Evolutionary conservation across 352 stramenopile species (phyloP).

Genomic region (Pythium biforme): DNA sequence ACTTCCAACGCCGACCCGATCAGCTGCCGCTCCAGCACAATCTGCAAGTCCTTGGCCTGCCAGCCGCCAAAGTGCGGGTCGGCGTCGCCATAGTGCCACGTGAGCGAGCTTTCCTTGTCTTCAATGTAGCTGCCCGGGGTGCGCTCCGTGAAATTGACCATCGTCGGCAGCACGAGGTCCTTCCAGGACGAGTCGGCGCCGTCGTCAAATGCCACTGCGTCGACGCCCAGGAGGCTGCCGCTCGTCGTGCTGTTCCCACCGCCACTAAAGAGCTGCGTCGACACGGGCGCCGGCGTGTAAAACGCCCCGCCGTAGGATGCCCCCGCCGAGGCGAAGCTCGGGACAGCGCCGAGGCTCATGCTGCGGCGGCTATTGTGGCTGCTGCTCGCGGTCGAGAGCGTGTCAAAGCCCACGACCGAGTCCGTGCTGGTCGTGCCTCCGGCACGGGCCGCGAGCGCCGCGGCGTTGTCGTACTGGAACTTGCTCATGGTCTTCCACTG

Average conservation of each 20-base stretch:
- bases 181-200: constrained; percentile 65
- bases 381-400: constrained; percentile 9
- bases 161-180: constrained; percentile 67
- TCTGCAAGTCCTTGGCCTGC: constrained; percentile 90
- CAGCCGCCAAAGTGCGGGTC: constrained; percentile 78
- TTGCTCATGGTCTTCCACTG: constrained; percentile 86
- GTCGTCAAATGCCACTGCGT: constrained; percentile 18
- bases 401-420: constrained; percentile 5
- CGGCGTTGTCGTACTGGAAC: constrained; percentile 69
- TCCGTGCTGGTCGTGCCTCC: background rate
- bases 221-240: background rate
- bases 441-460: constrained; percentile 5
- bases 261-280: no score
- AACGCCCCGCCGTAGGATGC: no score
- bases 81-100: constrained; percentile 72
- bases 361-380: constrained; percentile 21
- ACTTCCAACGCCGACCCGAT: constrained; percentile 85
- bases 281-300: constrained; percentile 2
- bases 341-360: constrained; percentile 19
- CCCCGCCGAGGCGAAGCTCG: constrained; percentile 6
- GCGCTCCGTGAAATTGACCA: constrained; percentile 76
- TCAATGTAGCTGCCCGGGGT: constrained; percentile 68
- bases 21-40: constrained; percentile 84
- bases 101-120: constrained; percentile 57
- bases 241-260: background rate